phyloP scores from a whole-genome alignment of 164 flowering plant genomes.

The Umbilicus rupestris region DNA sequence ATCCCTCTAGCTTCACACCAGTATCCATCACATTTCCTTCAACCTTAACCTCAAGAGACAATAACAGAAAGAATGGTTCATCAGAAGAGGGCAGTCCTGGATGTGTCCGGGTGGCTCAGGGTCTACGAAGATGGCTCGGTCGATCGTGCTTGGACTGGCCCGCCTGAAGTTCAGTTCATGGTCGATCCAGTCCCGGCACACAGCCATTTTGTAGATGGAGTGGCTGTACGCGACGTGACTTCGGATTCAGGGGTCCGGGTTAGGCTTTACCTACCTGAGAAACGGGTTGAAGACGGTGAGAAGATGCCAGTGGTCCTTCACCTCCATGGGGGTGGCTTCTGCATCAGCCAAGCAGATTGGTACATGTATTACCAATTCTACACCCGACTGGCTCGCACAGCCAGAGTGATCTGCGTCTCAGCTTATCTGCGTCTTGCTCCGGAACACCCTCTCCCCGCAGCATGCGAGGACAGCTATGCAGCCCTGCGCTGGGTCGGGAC shows the following conservation, averaged over 20 bases:
- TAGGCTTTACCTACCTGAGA: constrained; percentile 53
- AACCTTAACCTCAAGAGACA: too few species aligned
- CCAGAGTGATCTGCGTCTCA: constrained; percentile 40
- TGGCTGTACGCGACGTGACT: constrained; percentile 40
- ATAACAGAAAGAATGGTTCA: constrained; percentile 14
- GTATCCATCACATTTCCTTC: too few species aligned
- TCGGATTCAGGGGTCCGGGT: constrained; percentile 30
- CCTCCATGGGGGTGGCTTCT: constrained; percentile 82
- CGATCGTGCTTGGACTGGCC: constrained; percentile 69
- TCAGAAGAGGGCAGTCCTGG: constrained; percentile 29
- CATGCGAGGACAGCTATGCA: constrained; percentile 39
- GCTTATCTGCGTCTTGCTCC: constrained; percentile 56
- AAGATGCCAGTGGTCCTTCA: constrained; percentile 59
- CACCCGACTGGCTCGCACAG: constrained; percentile 28
- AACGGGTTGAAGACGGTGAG: not conserved
- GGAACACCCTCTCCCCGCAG: constrained; percentile 73
- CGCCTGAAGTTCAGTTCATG: constrained; percentile 53
- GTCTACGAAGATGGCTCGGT: constrained; percentile 60
- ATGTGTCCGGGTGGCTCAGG: constrained; percentile 66
- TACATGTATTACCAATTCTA: constrained; percentile 57
- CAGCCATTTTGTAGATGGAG: constrained; percentile 40
- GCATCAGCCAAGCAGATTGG: constrained; percentile 63
- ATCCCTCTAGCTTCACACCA: too few species aligned
- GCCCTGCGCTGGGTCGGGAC: constrained; percentile 62
- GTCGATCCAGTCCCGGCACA: constrained; percentile 41